A percentile compares a stretch with the other conserved stretches of the same genome.
Evolutionary conservation across 257 asterid genomes (phyloP).

Genomic region (Paulownia fortunei): DNA sequence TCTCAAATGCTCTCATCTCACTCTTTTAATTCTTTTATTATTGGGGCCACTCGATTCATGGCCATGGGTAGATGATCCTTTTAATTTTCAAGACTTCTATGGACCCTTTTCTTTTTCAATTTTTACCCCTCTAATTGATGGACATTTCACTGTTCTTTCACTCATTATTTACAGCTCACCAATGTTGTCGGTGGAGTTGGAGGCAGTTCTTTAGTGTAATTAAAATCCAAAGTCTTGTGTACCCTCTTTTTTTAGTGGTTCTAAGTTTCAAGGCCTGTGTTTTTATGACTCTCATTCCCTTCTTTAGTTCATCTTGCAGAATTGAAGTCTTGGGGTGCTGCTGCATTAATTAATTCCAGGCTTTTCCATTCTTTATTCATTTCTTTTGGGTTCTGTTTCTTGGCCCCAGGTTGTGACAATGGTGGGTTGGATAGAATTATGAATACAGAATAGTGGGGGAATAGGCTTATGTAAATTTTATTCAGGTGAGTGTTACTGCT

Average conservation of each 20-base stretch:
- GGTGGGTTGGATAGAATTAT: constrained; percentile 32
- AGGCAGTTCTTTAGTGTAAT: constrained; percentile 21
- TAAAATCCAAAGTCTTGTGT: not conserved
- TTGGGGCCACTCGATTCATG: constrained; percentile 15
- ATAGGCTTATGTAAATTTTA: not conserved
- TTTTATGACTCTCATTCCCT: constrained; percentile 20
- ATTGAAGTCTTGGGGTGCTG: constrained; percentile 38
- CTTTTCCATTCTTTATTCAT: not conserved
- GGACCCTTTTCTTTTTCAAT: not conserved
- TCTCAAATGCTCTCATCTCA: not conserved
- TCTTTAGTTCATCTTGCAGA: constrained; percentile 8
- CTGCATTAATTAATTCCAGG: constrained; percentile 23
- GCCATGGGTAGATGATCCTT: not conserved
- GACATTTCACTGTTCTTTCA: constrained; percentile 31
- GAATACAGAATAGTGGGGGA: constrained; percentile 15
- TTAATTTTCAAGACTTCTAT: too few relatives aligned
- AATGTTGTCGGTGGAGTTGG: constrained; percentile 52
- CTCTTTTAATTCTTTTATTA: constrained; percentile 1
- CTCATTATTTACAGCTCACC: constrained; percentile 32
- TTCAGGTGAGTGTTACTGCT: constrained; percentile 31
- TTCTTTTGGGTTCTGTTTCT: not conserved
- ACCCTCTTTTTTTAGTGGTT: not conserved
- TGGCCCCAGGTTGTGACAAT: constrained; percentile 6
- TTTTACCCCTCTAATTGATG: not conserved
- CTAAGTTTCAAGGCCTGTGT: constrained; percentile 2